Conservation (phyloP, 164 flowering plant species). For the Vitis cinerea region DNA sequence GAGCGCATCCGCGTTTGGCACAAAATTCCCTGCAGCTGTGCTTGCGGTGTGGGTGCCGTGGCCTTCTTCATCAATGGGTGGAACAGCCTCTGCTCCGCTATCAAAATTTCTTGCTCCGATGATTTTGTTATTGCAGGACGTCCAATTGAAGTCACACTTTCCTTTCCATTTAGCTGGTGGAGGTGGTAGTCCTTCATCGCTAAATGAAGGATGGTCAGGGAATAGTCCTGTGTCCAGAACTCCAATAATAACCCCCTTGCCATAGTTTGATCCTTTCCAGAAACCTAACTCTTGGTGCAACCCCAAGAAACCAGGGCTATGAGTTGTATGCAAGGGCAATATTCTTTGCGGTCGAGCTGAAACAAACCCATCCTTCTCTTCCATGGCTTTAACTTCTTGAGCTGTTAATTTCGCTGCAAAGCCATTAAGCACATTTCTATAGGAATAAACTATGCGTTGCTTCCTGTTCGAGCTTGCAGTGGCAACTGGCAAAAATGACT, state of each 20-base stretch:
- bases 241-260: conserved; percentile 39
- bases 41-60: conserved; percentile 35
- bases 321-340: conserved; percentile 30
- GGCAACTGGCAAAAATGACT: conserved; percentile 20
- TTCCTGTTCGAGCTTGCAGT: not conserved
- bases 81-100: not conserved
- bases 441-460: conserved; percentile 16
- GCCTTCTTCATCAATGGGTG: conserved; percentile 16
- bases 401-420: conserved; percentile 34
- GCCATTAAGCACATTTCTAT: conserved; percentile 20
- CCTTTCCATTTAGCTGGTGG: conserved; percentile 46
- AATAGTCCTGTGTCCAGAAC: conserved; percentile 39
- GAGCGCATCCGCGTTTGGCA: conserved; percentile 15
- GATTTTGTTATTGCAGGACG: conserved; percentile 24
- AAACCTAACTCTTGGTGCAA: conserved; percentile 22
- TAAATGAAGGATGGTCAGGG: conserved; percentile 37
- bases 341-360: conserved; percentile 14
- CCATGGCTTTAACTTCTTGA: conserved; percentile 31
- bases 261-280: conserved; percentile 32
- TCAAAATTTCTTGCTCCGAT: conserved; percentile 25
- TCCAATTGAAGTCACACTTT: conserved; percentile 15
- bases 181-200: conserved; percentile 41
- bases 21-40: conserved; percentile 29
- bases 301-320: conserved; percentile 39
- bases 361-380: conserved; percentile 23